Evolutionary conservation across 2,329 filamentous ascomycete genomes (phyloP), one percentile per base, ranked within the genome.

Genomic region (Ophiosphaerella korrae): DNA sequence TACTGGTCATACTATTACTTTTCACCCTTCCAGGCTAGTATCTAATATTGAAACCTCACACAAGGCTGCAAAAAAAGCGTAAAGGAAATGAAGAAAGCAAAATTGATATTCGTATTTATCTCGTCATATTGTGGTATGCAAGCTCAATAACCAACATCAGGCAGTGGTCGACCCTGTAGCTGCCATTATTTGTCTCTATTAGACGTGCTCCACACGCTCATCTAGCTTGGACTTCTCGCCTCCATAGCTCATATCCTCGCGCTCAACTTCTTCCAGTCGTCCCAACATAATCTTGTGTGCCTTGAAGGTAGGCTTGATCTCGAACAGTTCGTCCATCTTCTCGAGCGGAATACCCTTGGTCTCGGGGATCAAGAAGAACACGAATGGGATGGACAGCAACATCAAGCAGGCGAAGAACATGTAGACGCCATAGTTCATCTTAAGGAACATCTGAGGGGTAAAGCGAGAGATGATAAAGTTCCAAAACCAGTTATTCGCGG

Each of bases 391-490:
- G 1, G 75, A 75, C 14, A 75, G 57, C 7, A 77, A 62, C 67
- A 77, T 78, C 48, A 83, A 73, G 21, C 71, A 75, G 7, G 79
- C 79, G 46, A 83, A 75, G 62, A 79, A 78, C 66, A 78, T 77
- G 57, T 74, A 75, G 8, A 75, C 71, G 8, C 77, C 77, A 50
- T 72, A 77, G 7, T 70, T 71, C 77, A 79, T 78, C 42, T 58
- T 74, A 33, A 70, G 53, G 60, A 79, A 79, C 84, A 89, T 88
- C 55, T 88, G 83, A 16, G 84, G 84, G 0, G 86, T 89, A 75
- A 89, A 88, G 3, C 86, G 80, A 0, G 81, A 81, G 57, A 89
- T 82, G 67, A 89, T 78, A 67, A 89, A 89, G 70, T 88, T 89
- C 76, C 78, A 87, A 62, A 87, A 80, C 88, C 88, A 90, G 73